Evolutionary conservation across 176 grass and related monocot species (phyloP).

Genomic region (Ensete glaucum): DNA sequence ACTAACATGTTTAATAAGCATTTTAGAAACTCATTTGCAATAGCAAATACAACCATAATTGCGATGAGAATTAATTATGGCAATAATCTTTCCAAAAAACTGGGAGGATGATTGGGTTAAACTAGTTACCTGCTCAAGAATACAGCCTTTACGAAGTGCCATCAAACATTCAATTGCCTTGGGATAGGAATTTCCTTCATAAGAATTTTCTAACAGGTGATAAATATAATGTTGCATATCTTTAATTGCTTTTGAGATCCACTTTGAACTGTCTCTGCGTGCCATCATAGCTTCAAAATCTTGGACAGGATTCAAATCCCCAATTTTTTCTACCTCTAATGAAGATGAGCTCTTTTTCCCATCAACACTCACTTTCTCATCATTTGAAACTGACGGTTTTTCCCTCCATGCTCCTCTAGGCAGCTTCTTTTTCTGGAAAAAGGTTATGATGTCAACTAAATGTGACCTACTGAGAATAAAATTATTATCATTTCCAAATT

Average conservation of each 20-base stretch:
- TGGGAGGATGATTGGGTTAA: neutral
- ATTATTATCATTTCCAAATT: slow-evolving; percentile 7
- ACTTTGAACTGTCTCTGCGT: slow-evolving; percentile 62
- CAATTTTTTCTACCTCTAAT: slow-evolving; percentile 35
- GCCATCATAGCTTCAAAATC: slow-evolving; percentile 88
- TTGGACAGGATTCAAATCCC: slow-evolving; percentile 60
- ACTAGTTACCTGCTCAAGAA: slow-evolving; percentile 78
- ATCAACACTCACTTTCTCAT: slow-evolving; percentile 34
- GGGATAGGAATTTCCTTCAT: slow-evolving; percentile 32
- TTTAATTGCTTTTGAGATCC: slow-evolving; percentile 62
- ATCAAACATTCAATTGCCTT: slow-evolving; percentile 71
- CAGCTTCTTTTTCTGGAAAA: slow-evolving; percentile 33
- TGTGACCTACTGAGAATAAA: neutral
- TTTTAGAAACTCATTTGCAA: too few species aligned
- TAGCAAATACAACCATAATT: too few species aligned
- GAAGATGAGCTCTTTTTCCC: slow-evolving; percentile 25
- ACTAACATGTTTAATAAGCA: too few species aligned
- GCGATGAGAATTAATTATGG: neutral
- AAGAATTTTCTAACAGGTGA: slow-evolving; percentile 51
- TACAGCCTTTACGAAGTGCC: slow-evolving; percentile 68
- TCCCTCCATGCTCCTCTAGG: slow-evolving; percentile 24
- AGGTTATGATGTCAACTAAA: neutral
- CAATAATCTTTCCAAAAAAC: slow-evolving; percentile 1
- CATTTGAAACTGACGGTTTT: slow-evolving; percentile 32
- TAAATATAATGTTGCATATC: slow-evolving; percentile 58